A percentile compares a stretch with the other conserved stretches of the same genome.
phyloP scores from a whole-genome alignment of 2,329 filamentous ascomycete genomes.

The Calonectria naviculata region DNA sequence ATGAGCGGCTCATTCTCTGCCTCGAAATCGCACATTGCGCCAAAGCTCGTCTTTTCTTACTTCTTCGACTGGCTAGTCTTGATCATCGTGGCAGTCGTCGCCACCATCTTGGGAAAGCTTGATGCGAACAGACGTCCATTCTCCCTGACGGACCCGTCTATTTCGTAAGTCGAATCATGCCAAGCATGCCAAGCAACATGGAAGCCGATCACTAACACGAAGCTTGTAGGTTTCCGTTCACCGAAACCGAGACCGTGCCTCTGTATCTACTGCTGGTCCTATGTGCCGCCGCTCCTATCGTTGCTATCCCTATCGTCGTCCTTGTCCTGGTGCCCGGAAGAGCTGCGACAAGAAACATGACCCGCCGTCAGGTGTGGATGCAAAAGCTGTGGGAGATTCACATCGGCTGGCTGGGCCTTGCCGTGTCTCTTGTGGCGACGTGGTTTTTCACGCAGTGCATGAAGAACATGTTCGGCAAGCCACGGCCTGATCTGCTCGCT shows the following conservation, averaged over 20 bases:
- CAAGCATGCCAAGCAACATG: neutral
- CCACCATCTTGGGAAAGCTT: conserved; percentile 66
- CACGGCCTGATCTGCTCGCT: conserved; percentile 83
- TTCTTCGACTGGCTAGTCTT: conserved; percentile 80
- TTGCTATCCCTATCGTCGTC: conserved; percentile 75
- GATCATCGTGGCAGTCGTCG: conserved; percentile 68
- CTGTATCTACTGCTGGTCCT: conserved; percentile 73
- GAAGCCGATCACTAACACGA: conserved; percentile 18
- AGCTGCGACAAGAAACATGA: conserved; percentile 70
- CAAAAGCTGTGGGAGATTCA: conserved; percentile 94
- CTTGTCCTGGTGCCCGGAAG: conserved; percentile 79
- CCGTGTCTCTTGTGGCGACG: conserved; percentile 75
- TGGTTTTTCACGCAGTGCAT: conserved; percentile 88
- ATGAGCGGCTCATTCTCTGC: conserved; percentile 35
- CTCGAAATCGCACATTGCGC: conserved; percentile 38
- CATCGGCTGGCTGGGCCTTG: conserved; percentile 84
- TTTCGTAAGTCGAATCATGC: conserved; percentile 67
- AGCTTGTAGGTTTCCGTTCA: conserved; percentile 73
- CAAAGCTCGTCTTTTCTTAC: conserved; percentile 69
- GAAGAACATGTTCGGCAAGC: conserved; percentile 80
- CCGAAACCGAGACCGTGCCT: conserved; percentile 77
- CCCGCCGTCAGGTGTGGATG: conserved; percentile 75
- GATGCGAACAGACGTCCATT: conserved; percentile 78
- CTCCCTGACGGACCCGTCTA: conserved; percentile 77
- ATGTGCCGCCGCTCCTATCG: conserved; percentile 71